Conservation (phyloP, 768 basidiomycete species). For the Termitomyces sp. region DNA sequence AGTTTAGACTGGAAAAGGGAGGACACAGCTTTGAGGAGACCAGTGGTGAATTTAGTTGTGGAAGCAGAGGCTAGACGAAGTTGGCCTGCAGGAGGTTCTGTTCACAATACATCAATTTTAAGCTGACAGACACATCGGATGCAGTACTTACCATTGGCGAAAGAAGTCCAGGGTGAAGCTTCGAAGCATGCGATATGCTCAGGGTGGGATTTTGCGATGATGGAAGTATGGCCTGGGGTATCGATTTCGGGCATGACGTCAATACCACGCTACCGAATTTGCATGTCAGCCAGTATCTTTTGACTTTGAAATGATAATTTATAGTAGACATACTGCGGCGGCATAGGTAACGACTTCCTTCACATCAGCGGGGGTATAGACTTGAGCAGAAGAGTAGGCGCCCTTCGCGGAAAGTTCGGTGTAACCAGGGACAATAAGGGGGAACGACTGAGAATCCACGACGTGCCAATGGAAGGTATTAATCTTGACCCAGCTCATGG, state of each 20-base stretch:
- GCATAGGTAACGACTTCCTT: conserved; percentile 64
- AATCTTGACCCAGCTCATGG: conserved; percentile 80
- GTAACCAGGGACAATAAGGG: conserved; percentile 59
- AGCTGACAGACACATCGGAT: neutral
- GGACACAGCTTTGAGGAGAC: conserved; percentile 51
- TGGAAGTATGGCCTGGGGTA: conserved; percentile 79
- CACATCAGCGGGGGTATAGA: conserved; percentile 58
- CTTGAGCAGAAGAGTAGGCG: conserved; percentile 56
- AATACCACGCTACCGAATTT: conserved; percentile 54
- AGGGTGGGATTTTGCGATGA: conserved; percentile 64
- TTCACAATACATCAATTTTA: neutral
- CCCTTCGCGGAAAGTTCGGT: conserved; percentile 58
- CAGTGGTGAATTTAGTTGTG: conserved; percentile 57
- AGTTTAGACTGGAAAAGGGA: conserved; percentile 49
- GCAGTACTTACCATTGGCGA: conserved; percentile 42
- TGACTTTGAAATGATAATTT: neutral
- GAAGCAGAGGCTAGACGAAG: conserved; percentile 62
- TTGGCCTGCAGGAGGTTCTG: conserved; percentile 83
- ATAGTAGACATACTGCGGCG: conserved; percentile 47
- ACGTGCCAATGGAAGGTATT: conserved; percentile 86
- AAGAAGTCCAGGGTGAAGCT: conserved; percentile 55
- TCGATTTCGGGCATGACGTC: conserved; percentile 77
- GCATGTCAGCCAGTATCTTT: neutral
- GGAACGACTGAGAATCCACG: conserved; percentile 80
- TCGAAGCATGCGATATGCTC: conserved; percentile 71